These are phyloP conservation scores for Saccharomyces mikatae DNA, from an alignment of 805 yeast genomes.

Conservation along the genomic window DNA sequence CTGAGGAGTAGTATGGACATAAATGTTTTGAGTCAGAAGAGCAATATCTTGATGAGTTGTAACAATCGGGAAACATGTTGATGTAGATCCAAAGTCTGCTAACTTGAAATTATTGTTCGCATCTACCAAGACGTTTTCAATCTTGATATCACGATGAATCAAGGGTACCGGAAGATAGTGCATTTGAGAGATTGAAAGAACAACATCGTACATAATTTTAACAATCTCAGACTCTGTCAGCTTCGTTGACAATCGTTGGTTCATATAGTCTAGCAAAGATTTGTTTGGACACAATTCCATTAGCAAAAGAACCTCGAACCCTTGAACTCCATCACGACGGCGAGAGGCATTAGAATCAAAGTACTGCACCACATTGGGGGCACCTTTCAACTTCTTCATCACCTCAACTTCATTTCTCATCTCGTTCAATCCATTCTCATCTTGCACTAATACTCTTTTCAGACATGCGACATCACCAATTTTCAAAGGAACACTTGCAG, in stretches of 20 bases:
- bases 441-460: slow-evolving; percentile 67
- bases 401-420: slow-evolving; percentile 72
- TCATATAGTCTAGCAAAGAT: slow-evolving; percentile 87
- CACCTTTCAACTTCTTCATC: slow-evolving; percentile 53
- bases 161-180: slow-evolving; percentile 60
- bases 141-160: slow-evolving; percentile 88
- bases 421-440: slow-evolving; percentile 56
- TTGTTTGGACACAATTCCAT: slow-evolving; percentile 91
- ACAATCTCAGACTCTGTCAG: slow-evolving; percentile 68
- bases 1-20: slow-evolving; percentile 91
- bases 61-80: slow-evolving; percentile 41
- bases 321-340: slow-evolving; percentile 30
- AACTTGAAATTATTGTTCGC: slow-evolving; percentile 61
- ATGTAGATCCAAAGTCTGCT: slow-evolving; percentile 90
- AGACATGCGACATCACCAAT: slow-evolving; percentile 51
- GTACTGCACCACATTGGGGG: slow-evolving; percentile 56
- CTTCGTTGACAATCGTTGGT: slow-evolving; percentile 70
- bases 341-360: slow-evolving; percentile 73
- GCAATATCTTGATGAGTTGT: slow-evolving; percentile 73
- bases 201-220: slow-evolving; percentile 74
- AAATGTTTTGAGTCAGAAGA: slow-evolving; percentile 71
- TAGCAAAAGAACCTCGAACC: slow-evolving; percentile 79
- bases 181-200: slow-evolving; percentile 76
- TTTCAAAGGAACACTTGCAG: slow-evolving; percentile 34
- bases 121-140: slow-evolving; percentile 86